These are phyloP conservation scores for Auriscalpium orientale DNA, from an alignment of 768 basidiomycete genomes.

Conservation along the genomic window DNA sequence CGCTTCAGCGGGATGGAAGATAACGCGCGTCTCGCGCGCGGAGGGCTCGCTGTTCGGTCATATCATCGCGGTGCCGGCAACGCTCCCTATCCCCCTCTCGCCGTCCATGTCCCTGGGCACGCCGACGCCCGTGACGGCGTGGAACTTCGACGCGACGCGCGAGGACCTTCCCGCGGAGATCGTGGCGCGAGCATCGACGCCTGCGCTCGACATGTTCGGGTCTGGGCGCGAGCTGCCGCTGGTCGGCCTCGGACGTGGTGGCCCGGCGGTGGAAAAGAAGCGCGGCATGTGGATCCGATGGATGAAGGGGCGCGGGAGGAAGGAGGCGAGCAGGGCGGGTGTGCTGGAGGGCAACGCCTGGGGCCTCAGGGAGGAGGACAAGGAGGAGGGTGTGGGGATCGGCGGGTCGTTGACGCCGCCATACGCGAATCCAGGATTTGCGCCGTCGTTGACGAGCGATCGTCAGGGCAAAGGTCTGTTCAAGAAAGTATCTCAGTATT, in stretches of 20 bases:
- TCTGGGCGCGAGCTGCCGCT: constrained; percentile 9
- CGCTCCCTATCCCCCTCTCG: constrained; percentile 31
- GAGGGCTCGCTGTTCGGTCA: constrained; percentile 65
- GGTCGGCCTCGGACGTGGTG: background rate
- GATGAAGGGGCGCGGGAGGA: constrained; percentile 6
- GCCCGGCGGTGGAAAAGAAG: constrained; percentile 4
- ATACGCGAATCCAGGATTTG: background rate
- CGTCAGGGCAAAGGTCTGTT: constrained; percentile 11
- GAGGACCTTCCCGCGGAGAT: constrained; percentile 11
- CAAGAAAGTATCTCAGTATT: constrained; percentile 16
- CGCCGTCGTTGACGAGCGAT: constrained; percentile 1
- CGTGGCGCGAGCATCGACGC: constrained; percentile 8
- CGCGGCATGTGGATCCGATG: constrained; percentile 9
- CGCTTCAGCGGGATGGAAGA: constrained; percentile 54
- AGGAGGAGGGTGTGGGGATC: background rate
- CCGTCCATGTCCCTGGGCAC: background rate
- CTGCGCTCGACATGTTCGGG: constrained; percentile 12
- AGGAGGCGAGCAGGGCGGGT: constrained; percentile 1
- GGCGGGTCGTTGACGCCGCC: background rate
- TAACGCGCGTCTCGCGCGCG: constrained; percentile 45
- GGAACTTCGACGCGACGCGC: background rate
- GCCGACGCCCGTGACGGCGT: background rate
- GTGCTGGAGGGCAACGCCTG: background rate
- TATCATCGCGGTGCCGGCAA: constrained; percentile 56
- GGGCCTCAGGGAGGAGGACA: background rate